These are phyloP conservation scores for Bombardia bombarda DNA, from an alignment of 495 filamentous ascomycete species.

Conservation along the genomic window DNA sequence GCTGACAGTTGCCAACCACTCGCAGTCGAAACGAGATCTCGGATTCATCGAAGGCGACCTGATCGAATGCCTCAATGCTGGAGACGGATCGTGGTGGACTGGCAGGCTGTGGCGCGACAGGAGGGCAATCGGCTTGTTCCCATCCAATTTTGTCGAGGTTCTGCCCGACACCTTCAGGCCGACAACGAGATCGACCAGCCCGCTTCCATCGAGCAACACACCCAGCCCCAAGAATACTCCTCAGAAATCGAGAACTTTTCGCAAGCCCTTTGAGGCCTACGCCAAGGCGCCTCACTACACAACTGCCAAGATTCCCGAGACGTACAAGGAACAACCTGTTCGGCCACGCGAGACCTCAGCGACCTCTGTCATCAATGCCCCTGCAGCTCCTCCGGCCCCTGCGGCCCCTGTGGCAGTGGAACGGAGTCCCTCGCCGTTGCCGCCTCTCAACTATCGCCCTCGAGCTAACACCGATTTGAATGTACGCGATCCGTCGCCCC, in stretches of 20 bases:
- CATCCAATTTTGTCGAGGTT: constrained; percentile 93
- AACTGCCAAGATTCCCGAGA: constrained; percentile 43
- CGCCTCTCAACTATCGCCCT: neutral
- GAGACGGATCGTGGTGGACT: constrained; percentile 98
- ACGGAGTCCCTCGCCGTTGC: constrained; percentile 12
- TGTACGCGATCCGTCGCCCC: too few species aligned
- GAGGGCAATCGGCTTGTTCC: constrained; percentile 83
- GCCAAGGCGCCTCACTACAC: constrained; percentile 48
- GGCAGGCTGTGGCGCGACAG: constrained; percentile 80
- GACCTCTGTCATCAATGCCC: constrained; percentile 8
- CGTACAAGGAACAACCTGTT: constrained; percentile 28
- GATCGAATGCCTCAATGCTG: constrained; percentile 96
- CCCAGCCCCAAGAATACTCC: constrained; percentile 44
- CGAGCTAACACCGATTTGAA: too few species aligned
- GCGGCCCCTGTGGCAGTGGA: constrained; percentile 4
- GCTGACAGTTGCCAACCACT: neutral
- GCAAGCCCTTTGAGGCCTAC: constrained; percentile 65
- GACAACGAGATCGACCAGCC: constrained; percentile 67
- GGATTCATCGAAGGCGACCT: constrained; percentile 96
- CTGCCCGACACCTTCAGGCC: constrained; percentile 78
- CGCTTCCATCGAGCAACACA: constrained; percentile 47
- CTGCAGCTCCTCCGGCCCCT: constrained; percentile 26
- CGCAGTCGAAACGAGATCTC: constrained; percentile 76
- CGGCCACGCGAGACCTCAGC: constrained; percentile 28
- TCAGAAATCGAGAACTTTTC: constrained; percentile 55